Percentiles rank a stretch among this genome's conserved stretches.
phyloP scores from a whole-genome alignment of 352 stramenopile genomes.

The Pythium vanterpoolii region DNA sequence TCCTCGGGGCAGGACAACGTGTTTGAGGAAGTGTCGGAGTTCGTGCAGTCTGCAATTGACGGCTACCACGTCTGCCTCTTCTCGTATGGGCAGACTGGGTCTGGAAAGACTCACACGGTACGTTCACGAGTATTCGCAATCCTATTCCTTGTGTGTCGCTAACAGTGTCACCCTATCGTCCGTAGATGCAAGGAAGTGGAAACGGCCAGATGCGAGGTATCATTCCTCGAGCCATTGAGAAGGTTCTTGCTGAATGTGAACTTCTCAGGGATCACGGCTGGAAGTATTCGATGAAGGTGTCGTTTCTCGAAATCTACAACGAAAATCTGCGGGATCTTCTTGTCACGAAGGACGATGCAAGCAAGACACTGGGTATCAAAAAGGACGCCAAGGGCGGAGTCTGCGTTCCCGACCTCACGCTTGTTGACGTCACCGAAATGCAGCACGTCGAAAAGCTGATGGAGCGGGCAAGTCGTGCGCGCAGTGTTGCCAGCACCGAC shows the following conservation, averaged over 20 bases:
- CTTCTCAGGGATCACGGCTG: constrained; percentile 80
- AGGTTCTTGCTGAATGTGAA: constrained; percentile 86
- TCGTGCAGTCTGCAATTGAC: constrained; percentile 97
- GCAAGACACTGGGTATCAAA: constrained; percentile 67
- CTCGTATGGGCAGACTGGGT: constrained; percentile 94
- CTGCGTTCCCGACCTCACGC: constrained; percentile 57
- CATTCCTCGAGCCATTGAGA: constrained; percentile 96
- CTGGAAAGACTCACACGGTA: constrained; percentile 93
- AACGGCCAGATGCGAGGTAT: constrained; percentile 95
- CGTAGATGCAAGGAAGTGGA: constrained; percentile 95
- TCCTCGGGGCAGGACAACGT: constrained; percentile 92
- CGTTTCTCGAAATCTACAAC: constrained; percentile 99
- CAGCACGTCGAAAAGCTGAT: constrained; percentile 76
- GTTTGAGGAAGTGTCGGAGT: constrained; percentile 96
- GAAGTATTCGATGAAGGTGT: constrained; percentile 95
- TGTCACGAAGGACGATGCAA: constrained; percentile 42
- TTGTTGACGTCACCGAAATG: constrained; percentile 47
- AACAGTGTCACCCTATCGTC: not conserved
- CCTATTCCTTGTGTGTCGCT: not conserved
- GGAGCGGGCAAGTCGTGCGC: constrained; percentile 59
- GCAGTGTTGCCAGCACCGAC: constrained; percentile 89
- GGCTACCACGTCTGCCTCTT: constrained; percentile 97
- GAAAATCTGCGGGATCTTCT: constrained; percentile 98
- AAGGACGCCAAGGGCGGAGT: constrained; percentile 67
- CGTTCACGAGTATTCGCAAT: not conserved